Conservation (phyloP, 495 filamentous ascomycete species). For the Aspergillus incahuasiensis region DNA sequence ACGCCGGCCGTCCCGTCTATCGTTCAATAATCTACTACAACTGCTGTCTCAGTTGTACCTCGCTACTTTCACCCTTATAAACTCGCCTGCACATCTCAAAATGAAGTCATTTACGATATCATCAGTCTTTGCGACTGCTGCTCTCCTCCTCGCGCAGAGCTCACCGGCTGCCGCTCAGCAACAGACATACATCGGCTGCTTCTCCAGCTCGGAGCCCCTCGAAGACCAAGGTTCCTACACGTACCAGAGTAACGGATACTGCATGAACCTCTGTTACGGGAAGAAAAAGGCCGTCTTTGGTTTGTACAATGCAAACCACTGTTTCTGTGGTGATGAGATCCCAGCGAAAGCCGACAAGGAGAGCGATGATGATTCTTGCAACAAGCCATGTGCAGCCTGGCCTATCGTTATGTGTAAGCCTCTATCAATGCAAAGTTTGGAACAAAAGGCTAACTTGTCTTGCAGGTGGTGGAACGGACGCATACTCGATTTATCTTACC, state of each 20-base stretch:
- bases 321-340: constrained; percentile 44
- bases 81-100: constrained; percentile 14
- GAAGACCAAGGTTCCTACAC: constrained; percentile 34
- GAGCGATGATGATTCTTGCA: constrained; percentile 32
- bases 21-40: constrained; percentile 18
- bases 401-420: constrained; percentile 43
- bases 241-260: constrained; percentile 49
- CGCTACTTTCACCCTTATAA: background rate
- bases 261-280: constrained; percentile 33
- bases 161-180: constrained; percentile 20
- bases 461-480: constrained; percentile 41
- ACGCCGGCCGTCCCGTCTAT: constrained; percentile 46
- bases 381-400: constrained; percentile 39
- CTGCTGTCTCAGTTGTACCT: constrained; percentile 21
- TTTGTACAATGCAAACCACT: constrained; percentile 38
- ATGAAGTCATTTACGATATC: constrained; percentile 31
- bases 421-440: background rate
- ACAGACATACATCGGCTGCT: constrained; percentile 33
- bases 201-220: constrained; percentile 21
- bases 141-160: constrained; percentile 25
- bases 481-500: constrained; percentile 46
- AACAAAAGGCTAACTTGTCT: background rate
- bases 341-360: constrained; percentile 39
- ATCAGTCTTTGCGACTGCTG: constrained; percentile 25
- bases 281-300: constrained; percentile 38